Conservation (phyloP, 306 rosid species). For the Neltuma alba region DNA sequence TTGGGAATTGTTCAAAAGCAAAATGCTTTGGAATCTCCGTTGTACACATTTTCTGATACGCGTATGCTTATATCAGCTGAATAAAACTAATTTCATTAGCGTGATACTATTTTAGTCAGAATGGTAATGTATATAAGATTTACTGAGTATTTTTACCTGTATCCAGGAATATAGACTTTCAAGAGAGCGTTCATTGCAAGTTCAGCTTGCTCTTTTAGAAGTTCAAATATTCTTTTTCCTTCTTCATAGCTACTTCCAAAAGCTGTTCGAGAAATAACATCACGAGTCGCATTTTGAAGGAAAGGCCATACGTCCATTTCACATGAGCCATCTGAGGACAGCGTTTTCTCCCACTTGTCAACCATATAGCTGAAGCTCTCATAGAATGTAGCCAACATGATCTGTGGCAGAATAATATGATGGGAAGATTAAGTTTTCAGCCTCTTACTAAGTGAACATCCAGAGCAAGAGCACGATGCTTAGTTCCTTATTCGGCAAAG, state of each 20-base stretch:
- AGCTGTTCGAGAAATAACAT: constrained; percentile 48
- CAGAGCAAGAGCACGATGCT: not conserved
- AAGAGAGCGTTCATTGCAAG: not conserved
- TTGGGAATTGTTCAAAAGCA: not conserved
- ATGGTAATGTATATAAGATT: not conserved
- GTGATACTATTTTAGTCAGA: not conserved
- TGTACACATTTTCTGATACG: not conserved
- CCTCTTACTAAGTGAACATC: not conserved
- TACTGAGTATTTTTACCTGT: constrained; percentile 14
- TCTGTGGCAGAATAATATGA: not conserved
- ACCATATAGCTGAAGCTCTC: constrained; percentile 31
- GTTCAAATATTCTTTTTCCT: constrained; percentile 43
- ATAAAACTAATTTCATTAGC: not conserved
- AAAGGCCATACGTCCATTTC: constrained; percentile 43
- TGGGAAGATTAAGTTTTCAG: not conserved
- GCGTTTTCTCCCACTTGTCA: constrained; percentile 18
- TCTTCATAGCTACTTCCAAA: constrained; percentile 52
- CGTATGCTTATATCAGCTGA: not conserved
- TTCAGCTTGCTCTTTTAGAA: constrained; percentile 30
- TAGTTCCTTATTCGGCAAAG: not conserved
- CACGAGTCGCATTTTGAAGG: constrained; percentile 24
- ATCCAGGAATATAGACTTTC: constrained; percentile 39
- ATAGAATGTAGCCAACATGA: not conserved
- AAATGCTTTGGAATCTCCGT: not conserved
- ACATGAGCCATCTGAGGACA: constrained; percentile 11